These are phyloP conservation scores for Pyrenula aspistea DNA, from an alignment of 495 filamentous ascomycete species.

Conservation along the genomic window DNA sequence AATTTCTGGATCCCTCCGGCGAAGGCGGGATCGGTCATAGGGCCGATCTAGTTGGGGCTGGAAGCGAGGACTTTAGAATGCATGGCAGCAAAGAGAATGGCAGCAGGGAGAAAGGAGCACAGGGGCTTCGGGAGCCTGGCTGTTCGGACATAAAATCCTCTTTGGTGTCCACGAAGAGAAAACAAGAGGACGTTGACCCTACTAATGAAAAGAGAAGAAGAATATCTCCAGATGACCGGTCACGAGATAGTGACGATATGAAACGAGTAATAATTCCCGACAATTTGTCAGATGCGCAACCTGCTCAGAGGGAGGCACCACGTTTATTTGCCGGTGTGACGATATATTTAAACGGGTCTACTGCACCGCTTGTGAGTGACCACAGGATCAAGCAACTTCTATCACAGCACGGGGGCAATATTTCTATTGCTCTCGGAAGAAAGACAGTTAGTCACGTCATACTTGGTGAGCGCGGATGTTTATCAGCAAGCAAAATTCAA, in stretches of 20 bases:
- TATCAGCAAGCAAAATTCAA: constrained; percentile 72
- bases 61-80: constrained; percentile 7
- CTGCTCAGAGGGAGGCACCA: neutral
- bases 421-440: constrained; percentile 56
- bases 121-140: neutral
- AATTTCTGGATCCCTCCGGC: constrained; percentile 54
- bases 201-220: neutral
- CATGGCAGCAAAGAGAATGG: constrained; percentile 13
- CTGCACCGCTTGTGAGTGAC: constrained; percentile 68
- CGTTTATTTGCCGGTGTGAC: constrained; percentile 19
- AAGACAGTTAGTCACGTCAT: constrained; percentile 80
- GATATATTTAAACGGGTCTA: constrained; percentile 86
- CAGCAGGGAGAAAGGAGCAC: constrained; percentile 1
- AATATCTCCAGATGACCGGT: neutral
- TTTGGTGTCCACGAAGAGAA: neutral
- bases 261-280: neutral
- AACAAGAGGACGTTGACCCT: neutral
- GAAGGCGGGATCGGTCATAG: constrained; percentile 37
- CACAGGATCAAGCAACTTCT: constrained; percentile 75
- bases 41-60: constrained; percentile 3
- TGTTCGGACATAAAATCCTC: neutral
- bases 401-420: constrained; percentile 54
- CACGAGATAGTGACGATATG: neutral
- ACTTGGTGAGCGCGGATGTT: constrained; percentile 66
- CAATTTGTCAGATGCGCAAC: neutral